phyloP scores from a whole-genome alignment of 108 stramenopile genomes.

The Pseudonitzschia pungens region DNA sequence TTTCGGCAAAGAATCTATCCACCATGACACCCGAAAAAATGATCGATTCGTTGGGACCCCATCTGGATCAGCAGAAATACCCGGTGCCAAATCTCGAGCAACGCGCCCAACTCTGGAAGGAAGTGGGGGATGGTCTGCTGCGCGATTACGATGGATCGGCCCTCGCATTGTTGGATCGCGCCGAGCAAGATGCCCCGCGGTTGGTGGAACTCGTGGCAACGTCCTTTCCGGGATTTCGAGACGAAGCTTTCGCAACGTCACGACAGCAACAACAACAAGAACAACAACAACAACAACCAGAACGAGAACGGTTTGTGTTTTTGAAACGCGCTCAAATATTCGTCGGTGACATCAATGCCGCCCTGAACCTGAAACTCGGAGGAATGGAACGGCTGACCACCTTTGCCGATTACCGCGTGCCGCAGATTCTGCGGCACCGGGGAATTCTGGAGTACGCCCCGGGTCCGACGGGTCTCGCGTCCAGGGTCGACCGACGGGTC shows the following conservation, averaged over 20 bases:
- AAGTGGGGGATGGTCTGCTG: slow-evolving; percentile 65
- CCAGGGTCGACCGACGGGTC: slow-evolving; percentile 49
- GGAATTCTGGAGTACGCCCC: slow-evolving; percentile 69
- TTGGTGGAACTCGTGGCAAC: slow-evolving; percentile 58
- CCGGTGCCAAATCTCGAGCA: slow-evolving; percentile 40
- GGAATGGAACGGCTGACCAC: slow-evolving; percentile 69
- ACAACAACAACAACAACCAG: background rate
- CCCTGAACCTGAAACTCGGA: slow-evolving; percentile 41
- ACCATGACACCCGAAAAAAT: slow-evolving; percentile 49
- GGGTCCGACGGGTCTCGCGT: slow-evolving; percentile 27
- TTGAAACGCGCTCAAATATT: slow-evolving; percentile 93
- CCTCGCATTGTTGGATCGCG: slow-evolving; percentile 52
- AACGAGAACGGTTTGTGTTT: slow-evolving; percentile 49
- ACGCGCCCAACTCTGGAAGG: slow-evolving; percentile 68
- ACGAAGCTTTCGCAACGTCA: slow-evolving; percentile 29
- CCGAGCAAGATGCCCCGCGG: slow-evolving; percentile 52
- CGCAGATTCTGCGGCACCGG: slow-evolving; percentile 81
- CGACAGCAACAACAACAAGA: background rate
- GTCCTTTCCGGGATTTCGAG: slow-evolving; percentile 87
- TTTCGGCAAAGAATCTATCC: slow-evolving; percentile 60
- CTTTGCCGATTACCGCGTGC: slow-evolving; percentile 93
- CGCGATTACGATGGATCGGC: slow-evolving; percentile 59
- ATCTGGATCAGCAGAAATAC: slow-evolving; percentile 35
- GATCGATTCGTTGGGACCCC: slow-evolving; percentile 39
- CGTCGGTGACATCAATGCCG: slow-evolving; percentile 86